phyloP scores from a whole-genome alignment of 148 eudicot genomes.

The Fallopia convolvulus region DNA sequence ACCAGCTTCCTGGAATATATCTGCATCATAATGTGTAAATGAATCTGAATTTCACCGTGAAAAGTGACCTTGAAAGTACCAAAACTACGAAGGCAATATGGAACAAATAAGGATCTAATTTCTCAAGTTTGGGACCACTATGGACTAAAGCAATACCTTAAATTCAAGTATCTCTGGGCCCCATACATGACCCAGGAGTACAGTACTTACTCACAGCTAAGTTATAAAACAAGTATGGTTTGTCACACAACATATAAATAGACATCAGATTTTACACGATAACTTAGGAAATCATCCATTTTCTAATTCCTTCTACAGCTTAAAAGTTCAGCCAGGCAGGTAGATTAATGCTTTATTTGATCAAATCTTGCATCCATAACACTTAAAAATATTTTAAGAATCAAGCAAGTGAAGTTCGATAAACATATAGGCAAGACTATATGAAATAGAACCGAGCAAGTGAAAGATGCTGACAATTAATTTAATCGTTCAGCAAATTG shows the following conservation, averaged over 20 bases:
- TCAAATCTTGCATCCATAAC: background rate
- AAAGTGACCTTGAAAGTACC: conserved; percentile 5
- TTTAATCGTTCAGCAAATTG: background rate
- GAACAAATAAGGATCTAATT: background rate
- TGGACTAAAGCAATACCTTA: background rate
- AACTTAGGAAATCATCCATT: background rate
- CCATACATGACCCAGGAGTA: background rate
- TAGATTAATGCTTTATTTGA: background rate
- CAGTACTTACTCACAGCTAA: background rate
- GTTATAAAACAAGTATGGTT: background rate
- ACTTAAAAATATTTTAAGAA: background rate
- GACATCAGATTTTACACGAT: background rate
- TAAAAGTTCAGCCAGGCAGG: background rate
- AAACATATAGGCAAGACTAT: background rate
- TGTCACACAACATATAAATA: background rate
- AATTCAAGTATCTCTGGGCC: background rate
- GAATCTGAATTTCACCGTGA: background rate
- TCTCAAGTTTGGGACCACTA: background rate
- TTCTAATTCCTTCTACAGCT: background rate
- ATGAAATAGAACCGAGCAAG: background rate
- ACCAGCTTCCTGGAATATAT: conserved; percentile 99
- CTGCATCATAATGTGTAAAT: conserved; percentile 29
- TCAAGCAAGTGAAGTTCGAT: background rate
- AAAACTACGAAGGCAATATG: background rate
- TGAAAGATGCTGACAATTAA: background rate